These are phyloP conservation scores for Mangifera indica DNA, from an alignment of 345 rosid species.

Conservation along the genomic window DNA sequence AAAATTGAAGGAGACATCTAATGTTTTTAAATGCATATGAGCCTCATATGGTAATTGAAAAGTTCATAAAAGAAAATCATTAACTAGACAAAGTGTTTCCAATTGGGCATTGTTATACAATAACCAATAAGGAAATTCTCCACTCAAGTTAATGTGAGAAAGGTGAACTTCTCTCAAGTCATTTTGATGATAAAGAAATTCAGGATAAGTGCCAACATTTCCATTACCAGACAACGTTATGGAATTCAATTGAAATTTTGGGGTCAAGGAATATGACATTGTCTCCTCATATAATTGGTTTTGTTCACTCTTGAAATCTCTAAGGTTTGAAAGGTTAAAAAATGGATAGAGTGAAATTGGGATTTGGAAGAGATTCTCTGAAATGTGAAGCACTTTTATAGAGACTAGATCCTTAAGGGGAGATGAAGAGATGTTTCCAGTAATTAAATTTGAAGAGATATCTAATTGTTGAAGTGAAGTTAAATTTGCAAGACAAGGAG, in stretches of 20 bases:
- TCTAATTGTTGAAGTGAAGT: not conserved
- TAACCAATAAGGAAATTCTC: conserved; percentile 11
- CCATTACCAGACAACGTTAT: not conserved
- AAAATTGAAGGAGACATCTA: too few species aligned
- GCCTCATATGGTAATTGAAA: too few species aligned
- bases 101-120: not conserved
- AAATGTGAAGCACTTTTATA: too few species aligned
- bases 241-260: not conserved
- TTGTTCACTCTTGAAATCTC: too few species aligned
- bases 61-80: too few species aligned
- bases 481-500: not conserved
- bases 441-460: conserved; percentile 1
- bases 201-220: not conserved
- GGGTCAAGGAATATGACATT: too few species aligned
- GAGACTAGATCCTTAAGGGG: not conserved
- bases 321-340: too few species aligned
- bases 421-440: not conserved
- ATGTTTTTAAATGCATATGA: too few species aligned
- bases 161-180: not conserved
- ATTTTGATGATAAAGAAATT: not conserved
- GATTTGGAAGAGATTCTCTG: too few species aligned
- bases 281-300: too few species aligned
- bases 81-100: too few species aligned
- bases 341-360: too few species aligned
- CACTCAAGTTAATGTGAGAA: not conserved